phyloP scores from a whole-genome alignment of 257 asterid genomes.

The Coffea canephora region DNA sequence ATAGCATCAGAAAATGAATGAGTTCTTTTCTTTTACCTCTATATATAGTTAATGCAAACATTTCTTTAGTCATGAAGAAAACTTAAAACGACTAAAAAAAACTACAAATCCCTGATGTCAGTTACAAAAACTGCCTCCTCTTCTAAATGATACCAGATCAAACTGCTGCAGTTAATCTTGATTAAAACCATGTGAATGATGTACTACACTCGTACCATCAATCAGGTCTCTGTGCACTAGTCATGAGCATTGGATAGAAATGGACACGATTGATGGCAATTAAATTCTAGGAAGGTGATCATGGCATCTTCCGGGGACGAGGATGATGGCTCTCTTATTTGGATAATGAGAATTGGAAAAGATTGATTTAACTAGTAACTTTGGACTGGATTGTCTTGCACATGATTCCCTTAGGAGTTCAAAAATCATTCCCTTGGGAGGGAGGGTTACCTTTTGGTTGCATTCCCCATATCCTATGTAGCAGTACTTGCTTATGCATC shows the following conservation, averaged over 20 bases:
- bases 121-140: no score
- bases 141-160: background rate
- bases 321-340: background rate
- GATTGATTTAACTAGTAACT: background rate
- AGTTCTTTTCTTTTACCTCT: no score
- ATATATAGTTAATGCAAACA: no score
- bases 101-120: no score
- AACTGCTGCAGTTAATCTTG: background rate
- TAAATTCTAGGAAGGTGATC: background rate
- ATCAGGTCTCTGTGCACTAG: background rate
- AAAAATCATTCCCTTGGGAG: background rate
- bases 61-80: no score
- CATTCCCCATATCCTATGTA: no score
- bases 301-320: slow-evolving; percentile 8
- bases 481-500: no score
- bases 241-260: background rate
- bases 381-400: background rate
- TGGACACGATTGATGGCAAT: slow-evolving; percentile 8
- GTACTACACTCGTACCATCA: background rate
- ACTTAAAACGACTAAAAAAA: no score
- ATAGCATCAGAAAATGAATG: no score
- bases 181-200: background rate
- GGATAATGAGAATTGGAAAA: background rate
- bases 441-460: no score
- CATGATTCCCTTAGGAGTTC: background rate